Evolutionary conservation across 1,284 basidiomycete genomes (phyloP).

Genomic region (Cutaneotrichosporon cyanovorans): DNA sequence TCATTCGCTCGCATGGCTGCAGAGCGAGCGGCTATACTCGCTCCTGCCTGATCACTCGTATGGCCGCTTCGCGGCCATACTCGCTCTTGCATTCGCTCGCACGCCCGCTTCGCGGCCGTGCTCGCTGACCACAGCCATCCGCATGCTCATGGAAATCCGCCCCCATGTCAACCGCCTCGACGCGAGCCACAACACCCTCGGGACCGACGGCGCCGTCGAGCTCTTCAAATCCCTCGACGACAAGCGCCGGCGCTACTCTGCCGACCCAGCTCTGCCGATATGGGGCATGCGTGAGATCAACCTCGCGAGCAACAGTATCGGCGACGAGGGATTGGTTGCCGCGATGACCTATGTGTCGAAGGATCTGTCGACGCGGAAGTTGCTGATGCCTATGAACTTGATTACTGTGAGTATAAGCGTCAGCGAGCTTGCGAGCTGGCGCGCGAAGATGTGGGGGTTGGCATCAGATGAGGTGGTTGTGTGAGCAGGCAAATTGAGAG

Average conservation of each 20-base stretch:
- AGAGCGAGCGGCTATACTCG: too few relatives aligned
- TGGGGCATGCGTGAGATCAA: constrained; percentile 40
- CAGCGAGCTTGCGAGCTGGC: too few relatives aligned
- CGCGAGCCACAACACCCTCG: constrained; percentile 37
- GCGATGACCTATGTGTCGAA: constrained; percentile 15
- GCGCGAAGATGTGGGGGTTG: neutral
- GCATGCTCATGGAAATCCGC: constrained; percentile 25
- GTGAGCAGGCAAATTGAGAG: neutral
- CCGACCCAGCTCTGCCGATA: neutral
- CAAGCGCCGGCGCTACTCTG: constrained; percentile 16
- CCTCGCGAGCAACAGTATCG: constrained; percentile 24
- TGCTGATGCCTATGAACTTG: constrained; percentile 31
- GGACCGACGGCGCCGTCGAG: constrained; percentile 25
- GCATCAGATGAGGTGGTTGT: neutral
- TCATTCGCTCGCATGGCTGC: too few relatives aligned
- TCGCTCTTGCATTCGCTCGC: too few relatives aligned
- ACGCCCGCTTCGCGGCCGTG: too few relatives aligned
- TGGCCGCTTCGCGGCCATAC: too few relatives aligned
- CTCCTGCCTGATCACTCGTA: too few relatives aligned
- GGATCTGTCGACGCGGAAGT: constrained; percentile 25
- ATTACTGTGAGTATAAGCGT: constrained; percentile 34
- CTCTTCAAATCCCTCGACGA: constrained; percentile 31
- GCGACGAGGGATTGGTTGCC: constrained; percentile 8
- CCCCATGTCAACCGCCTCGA: constrained; percentile 32
- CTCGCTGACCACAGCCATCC: constrained; percentile 25